Evolutionary conservation across 352 stramenopile genomes (phyloP).

Genomic region (Phytophthora ramorum): DNA sequence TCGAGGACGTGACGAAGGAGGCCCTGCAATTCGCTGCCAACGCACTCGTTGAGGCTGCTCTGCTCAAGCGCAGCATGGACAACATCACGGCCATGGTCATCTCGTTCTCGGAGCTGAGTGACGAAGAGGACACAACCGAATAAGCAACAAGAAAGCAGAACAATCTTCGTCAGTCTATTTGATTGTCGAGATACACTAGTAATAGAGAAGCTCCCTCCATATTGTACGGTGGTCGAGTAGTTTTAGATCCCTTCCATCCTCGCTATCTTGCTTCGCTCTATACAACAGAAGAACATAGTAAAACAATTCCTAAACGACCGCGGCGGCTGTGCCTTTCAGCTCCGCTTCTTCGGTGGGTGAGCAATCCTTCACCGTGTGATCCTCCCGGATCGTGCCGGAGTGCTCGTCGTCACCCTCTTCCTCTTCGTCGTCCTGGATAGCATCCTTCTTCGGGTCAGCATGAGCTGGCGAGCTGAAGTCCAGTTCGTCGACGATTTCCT

Average conservation of each 20-base stretch:
- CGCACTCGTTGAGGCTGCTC: slow-evolving; percentile 69
- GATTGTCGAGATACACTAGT: slow-evolving; percentile 26
- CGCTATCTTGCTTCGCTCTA: slow-evolving; percentile 12
- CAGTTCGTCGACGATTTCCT: slow-evolving; percentile 78
- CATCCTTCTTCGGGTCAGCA: slow-evolving; percentile 21
- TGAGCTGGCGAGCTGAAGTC: slow-evolving; percentile 49
- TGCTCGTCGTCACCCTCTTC: slow-evolving; percentile 38
- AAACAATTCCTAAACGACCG: slow-evolving; percentile 28
- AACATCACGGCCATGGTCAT: slow-evolving; percentile 88
- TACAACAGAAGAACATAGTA: slow-evolving; percentile 23
- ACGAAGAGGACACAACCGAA: slow-evolving; percentile 22
- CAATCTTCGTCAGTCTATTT: slow-evolving; percentile 23
- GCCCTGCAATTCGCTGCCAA: slow-evolving; percentile 63
- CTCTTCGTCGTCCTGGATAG: slow-evolving; percentile 22
- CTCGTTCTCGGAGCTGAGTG: slow-evolving; percentile 43
- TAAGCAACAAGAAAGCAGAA: slow-evolving; percentile 21
- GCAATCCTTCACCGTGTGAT: slow-evolving; percentile 50
- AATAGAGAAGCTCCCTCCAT: slow-evolving; percentile 37
- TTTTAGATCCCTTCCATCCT: slow-evolving; percentile 12
- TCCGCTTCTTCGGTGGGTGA: slow-evolving; percentile 38
- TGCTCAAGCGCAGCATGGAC: slow-evolving; percentile 79
- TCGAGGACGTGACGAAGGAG: slow-evolving; percentile 47
- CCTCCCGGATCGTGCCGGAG: slow-evolving; percentile 47
- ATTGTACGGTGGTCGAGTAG: slow-evolving; percentile 28
- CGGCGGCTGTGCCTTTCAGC: slow-evolving; percentile 25